These are phyloP conservation scores for Aspergillus terreus DNA, from an alignment of 2,329 filamentous ascomycete species.

Conservation along the genomic window DNA sequence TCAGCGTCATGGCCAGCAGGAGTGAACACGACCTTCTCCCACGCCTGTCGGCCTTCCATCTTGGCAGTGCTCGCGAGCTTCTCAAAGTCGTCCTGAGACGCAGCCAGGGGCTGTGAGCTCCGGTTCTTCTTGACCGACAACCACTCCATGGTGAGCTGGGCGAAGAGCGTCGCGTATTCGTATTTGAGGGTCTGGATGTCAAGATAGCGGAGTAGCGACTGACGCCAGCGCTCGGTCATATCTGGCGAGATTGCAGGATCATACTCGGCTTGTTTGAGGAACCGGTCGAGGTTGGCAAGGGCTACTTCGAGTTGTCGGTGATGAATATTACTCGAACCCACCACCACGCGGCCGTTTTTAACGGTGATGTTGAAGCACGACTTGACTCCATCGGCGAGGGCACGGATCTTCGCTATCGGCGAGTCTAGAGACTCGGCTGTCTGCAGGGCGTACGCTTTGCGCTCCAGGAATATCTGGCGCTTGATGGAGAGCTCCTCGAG, in stretches of 20 bases:
- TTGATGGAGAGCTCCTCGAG: constrained; percentile 13
- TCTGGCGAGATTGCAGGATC: constrained; percentile 9
- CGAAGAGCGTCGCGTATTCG: constrained; percentile 12
- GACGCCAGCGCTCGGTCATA: constrained; percentile 7
- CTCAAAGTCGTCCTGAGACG: constrained; percentile 5
- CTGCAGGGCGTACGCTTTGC: constrained; percentile 4
- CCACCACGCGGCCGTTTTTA: constrained; percentile 1
- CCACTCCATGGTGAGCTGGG: constrained; percentile 13
- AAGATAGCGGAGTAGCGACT: constrained; percentile 5
- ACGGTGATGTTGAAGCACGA: constrained; percentile 8
- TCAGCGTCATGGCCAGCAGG: not conserved
- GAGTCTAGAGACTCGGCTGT: not conserved
- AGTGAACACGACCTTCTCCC: constrained; percentile 9
- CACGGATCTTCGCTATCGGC: not conserved
- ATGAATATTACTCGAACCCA: not conserved
- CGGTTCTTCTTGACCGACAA: constrained; percentile 7
- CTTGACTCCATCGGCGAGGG: constrained; percentile 8
- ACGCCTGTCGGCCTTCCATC: constrained; percentile 5
- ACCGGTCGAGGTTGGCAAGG: constrained; percentile 10
- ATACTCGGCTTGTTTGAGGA: constrained; percentile 10
- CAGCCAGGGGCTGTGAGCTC: not conserved
- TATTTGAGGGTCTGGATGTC: constrained; percentile 11
- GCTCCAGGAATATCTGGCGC: constrained; percentile 6
- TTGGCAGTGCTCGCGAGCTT: not conserved
- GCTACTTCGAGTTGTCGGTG: not conserved